Percentiles rank a stretch among this genome's conserved stretches.
Conservation (phyloP, 2,329 filamentous ascomycete genomes). For the Sporothrix globosa region DNA sequence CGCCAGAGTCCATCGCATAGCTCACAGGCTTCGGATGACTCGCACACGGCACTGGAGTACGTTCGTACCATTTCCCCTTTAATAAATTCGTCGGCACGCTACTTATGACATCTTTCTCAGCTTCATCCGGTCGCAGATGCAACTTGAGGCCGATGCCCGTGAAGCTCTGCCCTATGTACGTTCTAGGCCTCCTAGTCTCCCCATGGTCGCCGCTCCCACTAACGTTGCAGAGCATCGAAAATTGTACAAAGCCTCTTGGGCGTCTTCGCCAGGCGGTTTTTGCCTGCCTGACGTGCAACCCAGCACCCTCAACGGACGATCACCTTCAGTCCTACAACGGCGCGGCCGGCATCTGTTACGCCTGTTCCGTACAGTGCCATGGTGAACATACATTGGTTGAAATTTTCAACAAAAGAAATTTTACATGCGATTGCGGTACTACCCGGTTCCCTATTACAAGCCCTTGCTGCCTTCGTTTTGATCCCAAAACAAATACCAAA, state of each 20-base stretch:
- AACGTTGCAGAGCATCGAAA: constrained; percentile 76
- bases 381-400: constrained; percentile 94
- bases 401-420: constrained; percentile 93
- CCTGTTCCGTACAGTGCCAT: constrained; percentile 95
- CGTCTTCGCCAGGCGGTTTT: constrained; percentile 86
- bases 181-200: constrained; percentile 9
- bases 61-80: background rate
- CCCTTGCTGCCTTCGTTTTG: constrained; percentile 75
- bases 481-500: constrained; percentile 72
- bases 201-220: constrained; percentile 26
- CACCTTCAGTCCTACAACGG: constrained; percentile 49
- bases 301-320: constrained; percentile 68
- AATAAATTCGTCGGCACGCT: background rate
- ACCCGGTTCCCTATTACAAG: constrained; percentile 71
- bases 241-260: constrained; percentile 88
- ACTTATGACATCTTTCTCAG: constrained; percentile 48
- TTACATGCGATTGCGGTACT: constrained; percentile 95
- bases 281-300: constrained; percentile 91
- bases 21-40: constrained; percentile 64
- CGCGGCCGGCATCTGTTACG: constrained; percentile 88
- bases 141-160: constrained; percentile 90
- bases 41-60: constrained; percentile 74
- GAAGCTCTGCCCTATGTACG: constrained; percentile 90
- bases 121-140: constrained; percentile 86
- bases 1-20: constrained; percentile 64